These are phyloP conservation scores for Neurospora sp. DNA, from an alignment of 495 filamentous ascomycete species.

Conservation along the genomic window DNA sequence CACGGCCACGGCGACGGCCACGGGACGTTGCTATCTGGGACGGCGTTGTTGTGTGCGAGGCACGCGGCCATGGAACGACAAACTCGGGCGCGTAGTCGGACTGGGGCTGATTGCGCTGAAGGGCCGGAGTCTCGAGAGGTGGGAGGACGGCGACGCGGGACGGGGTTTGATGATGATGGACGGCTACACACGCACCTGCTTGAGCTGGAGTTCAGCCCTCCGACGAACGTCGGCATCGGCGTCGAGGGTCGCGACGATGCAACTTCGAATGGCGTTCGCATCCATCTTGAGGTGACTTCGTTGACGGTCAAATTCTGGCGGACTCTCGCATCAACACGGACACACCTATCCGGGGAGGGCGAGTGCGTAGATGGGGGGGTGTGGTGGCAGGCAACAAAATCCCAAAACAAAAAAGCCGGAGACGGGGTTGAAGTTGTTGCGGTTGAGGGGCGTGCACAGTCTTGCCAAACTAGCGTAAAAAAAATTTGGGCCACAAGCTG, in stretches of 20 bases:
- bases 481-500: constrained; percentile 29
- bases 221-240: constrained; percentile 74
- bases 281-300: constrained; percentile 54
- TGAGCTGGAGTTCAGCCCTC: constrained; percentile 84
- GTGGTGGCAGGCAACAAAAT: constrained; percentile 1
- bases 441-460: constrained; percentile 8
- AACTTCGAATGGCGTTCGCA: constrained; percentile 71
- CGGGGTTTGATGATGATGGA: neutral
- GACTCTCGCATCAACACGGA: constrained; percentile 21
- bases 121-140: neutral
- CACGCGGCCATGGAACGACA: neutral
- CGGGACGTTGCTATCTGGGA: neutral
- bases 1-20: neutral
- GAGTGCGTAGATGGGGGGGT: constrained; percentile 11
- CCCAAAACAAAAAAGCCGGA: neutral
- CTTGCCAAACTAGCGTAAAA: constrained; percentile 13
- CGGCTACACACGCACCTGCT: constrained; percentile 57
- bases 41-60: neutral
- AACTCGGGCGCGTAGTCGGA: neutral
- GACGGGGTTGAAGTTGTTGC: neutral
- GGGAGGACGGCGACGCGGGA: neutral
- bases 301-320: constrained; percentile 7
- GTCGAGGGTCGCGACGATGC: constrained; percentile 79
- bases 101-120: neutral
- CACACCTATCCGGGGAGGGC: constrained; percentile 3